These are phyloP conservation scores for Verticillium dahliae DNA, from an alignment of 2,329 filamentous ascomycete genomes.

Conservation along the genomic window DNA sequence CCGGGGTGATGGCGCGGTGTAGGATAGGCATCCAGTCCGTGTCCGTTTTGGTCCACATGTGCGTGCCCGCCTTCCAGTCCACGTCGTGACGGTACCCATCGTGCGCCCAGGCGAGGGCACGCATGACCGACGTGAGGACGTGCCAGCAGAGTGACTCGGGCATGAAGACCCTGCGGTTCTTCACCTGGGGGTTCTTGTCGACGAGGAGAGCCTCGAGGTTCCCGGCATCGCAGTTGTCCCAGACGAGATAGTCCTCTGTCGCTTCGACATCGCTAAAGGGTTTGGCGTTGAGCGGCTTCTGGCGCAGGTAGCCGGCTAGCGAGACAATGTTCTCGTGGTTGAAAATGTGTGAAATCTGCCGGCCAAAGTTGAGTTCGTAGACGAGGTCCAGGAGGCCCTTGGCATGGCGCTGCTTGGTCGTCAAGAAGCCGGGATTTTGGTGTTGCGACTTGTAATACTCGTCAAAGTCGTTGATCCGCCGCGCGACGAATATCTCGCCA, in stretches of 20 bases:
- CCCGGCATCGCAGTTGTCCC: conserved; percentile 47
- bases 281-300: conserved; percentile 10
- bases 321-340: conserved; percentile 45
- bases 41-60: conserved; percentile 18
- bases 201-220: conserved; percentile 35
- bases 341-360: conserved; percentile 27
- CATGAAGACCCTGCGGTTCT: conserved; percentile 26
- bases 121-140: conserved; percentile 38
- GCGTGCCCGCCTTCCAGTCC: conserved; percentile 3
- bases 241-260: conserved; percentile 31
- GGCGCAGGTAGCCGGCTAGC: conserved; percentile 28
- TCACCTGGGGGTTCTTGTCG: conserved; percentile 5
- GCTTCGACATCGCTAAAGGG: conserved; percentile 9
- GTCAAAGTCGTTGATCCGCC: conserved; percentile 13
- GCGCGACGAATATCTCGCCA: conserved; percentile 25
- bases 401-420: conserved; percentile 12
- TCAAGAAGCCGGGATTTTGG: conserved; percentile 5
- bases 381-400: conserved; percentile 19
- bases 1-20: conserved; percentile 38
- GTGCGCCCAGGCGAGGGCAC: conserved; percentile 47
- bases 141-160: conserved; percentile 52
- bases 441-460: conserved; percentile 5
- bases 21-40: conserved; percentile 45
- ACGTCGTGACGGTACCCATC: conserved; percentile 30
- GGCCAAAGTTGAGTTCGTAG: conserved; percentile 18